A percentile compares a stretch with the other conserved stretches of the same genome.
phyloP scores from a whole-genome alignment of 1,139 yeast species.

The Casaregolazyma suthepensis region DNA sequence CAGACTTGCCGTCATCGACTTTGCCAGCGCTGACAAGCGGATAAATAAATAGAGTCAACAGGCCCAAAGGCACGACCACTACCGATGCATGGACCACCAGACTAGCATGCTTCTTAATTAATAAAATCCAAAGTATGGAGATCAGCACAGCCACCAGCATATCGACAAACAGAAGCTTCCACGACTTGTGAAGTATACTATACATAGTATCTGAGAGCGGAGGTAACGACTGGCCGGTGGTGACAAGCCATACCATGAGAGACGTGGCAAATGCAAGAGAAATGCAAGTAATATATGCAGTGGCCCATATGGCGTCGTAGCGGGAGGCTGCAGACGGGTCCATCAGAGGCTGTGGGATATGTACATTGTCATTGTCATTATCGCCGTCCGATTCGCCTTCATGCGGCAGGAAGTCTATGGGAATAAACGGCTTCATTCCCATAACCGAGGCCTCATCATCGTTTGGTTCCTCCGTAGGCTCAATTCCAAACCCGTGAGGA shows the following conservation, averaged over 20 bases:
- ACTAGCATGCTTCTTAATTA: conserved; percentile 29
- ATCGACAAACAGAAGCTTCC: conserved; percentile 26
- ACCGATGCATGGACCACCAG: conserved; percentile 33
- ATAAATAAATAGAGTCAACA: conserved; percentile 27
- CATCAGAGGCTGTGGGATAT: conserved; percentile 17
- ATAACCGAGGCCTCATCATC: conserved; percentile 9
- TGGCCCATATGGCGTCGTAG: conserved; percentile 30
- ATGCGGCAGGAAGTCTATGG: conserved; percentile 18
- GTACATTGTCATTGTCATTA: conserved; percentile 10
- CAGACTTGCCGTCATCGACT: conserved; percentile 31
- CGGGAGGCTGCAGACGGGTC: conserved; percentile 16
- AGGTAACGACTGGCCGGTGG: conserved; percentile 21
- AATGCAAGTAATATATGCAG: conserved; percentile 26
- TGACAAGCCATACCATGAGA: conserved; percentile 30
- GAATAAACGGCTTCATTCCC: conserved; percentile 21
- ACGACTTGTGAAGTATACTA: conserved; percentile 28
- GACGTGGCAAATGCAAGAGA: conserved; percentile 33
- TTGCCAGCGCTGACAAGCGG: conserved; percentile 33
- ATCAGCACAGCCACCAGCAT: conserved; percentile 28
- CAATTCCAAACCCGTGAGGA: conserved; percentile 24
- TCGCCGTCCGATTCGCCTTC: conserved; percentile 9
- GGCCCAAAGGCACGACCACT: conserved; percentile 32
- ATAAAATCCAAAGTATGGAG: conserved; percentile 33
- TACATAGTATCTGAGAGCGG: conserved; percentile 34
- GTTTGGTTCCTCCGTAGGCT: conserved; percentile 6